phyloP scores from a whole-genome alignment of 352 stramenopile genomes.

The Globisporangium spinosum region DNA sequence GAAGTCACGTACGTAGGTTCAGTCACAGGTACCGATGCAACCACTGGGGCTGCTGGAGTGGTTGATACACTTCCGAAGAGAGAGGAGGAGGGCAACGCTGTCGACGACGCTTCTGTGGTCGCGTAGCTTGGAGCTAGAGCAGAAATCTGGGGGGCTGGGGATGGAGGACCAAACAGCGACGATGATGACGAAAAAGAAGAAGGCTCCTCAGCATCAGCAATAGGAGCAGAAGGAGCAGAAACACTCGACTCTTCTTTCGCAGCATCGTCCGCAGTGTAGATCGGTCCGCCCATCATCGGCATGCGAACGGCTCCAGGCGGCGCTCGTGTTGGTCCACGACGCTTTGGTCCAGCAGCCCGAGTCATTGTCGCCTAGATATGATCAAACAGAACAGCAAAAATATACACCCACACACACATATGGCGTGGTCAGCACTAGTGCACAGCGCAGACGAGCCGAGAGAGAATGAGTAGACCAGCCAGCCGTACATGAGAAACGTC shows the following conservation, averaged over 20 bases:
- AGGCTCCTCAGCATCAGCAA: neutral
- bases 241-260: conserved; percentile 2
- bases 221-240: neutral
- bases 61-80: neutral
- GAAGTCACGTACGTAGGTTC: neutral
- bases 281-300: conserved; percentile 37
- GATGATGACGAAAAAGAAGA: conserved; percentile 5
- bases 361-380: conserved; percentile 66
- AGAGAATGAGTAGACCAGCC: neutral
- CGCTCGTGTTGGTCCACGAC: conserved; percentile 56
- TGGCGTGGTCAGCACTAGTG: neutral
- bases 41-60: neutral
- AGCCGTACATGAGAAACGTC: conserved; percentile 65
- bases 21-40: neutral
- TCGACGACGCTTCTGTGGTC: neutral
- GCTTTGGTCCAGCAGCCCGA: conserved; percentile 69
- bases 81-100: neutral
- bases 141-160: neutral
- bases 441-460: neutral
- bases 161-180: conserved; percentile 15
- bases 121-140: neutral
- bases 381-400: neutral
- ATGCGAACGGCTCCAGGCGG: conserved; percentile 66
- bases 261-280: neutral
- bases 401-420: conserved; percentile 2